Base-by-base conservation (phyloP, 2,329 filamentous ascomycete genomes). In the Stemphylium vesicarium region DNA sequence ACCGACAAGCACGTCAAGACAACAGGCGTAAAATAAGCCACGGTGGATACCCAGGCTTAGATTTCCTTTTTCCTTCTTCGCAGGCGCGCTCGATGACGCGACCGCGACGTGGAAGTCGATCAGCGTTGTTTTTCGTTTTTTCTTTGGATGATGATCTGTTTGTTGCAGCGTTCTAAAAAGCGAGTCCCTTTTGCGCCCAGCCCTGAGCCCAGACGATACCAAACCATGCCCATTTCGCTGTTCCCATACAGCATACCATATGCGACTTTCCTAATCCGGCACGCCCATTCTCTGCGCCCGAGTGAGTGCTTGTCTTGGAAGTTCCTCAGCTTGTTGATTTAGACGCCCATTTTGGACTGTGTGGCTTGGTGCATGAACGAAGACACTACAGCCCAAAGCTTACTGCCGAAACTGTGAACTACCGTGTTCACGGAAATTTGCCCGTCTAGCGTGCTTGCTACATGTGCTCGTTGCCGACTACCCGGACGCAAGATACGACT, bases 1-100 rank as follows among this genome's bases (percentile, higher is more conserved):
- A 53, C 50, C 6, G 48, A 46, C 10, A 56, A 56, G 50, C 29
- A 39, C n/a, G 24, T 52, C 11, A 60, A 50, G 45, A 47, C 37
- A 15, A 43, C 15, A 13, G 18, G 46, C 13, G 31, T 48, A 33
- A 44, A 32, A n/a, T 49, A 15, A 44, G 32, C 6, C 9, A 16
- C 2, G 13, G 18, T 13, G n/a, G 49, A 33, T 11, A 26, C n/a
- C 6, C 9, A 11, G 15, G 26, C 7, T 16, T 16, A 4, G 15
- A 5, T 52, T 47, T 6, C 8, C 26, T 16, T 15, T 18, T 26
- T 22, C 26, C 32, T 35, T 12, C 15, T 32, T 24, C 13, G 15
- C 16, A 15, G 18, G 39, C 8, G 9, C 12, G 22, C 11, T n/a
- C 7, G 24, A 37, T 31, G 31, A 16, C 7, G 22, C 10, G 22